phyloP scores from a whole-genome alignment of 2,329 filamentous ascomycete genomes.

The Clarireedia monteithiana region DNA sequence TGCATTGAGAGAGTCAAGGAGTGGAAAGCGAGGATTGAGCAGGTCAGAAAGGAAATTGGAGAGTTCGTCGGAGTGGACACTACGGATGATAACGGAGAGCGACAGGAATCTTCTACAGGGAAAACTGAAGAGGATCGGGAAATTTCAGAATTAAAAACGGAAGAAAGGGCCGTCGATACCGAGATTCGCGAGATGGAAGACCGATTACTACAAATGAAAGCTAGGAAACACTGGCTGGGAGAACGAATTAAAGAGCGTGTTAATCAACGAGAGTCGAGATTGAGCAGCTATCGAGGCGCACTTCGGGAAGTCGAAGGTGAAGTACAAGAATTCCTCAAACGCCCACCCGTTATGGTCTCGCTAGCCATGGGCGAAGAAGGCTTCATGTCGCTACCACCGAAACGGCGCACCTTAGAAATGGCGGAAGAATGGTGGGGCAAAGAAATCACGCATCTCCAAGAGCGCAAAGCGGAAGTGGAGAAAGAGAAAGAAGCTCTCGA shows the following conservation, averaged over 20 bases:
- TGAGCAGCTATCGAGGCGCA: slow-evolving; percentile 64
- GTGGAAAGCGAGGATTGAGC: slow-evolving; percentile 38
- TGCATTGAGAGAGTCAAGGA: slow-evolving; percentile 50
- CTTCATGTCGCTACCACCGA: slow-evolving; percentile 53
- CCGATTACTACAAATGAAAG: slow-evolving; percentile 52
- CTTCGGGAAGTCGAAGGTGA: slow-evolving; percentile 58
- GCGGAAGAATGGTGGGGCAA: slow-evolving; percentile 63
- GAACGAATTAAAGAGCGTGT: slow-evolving; percentile 53
- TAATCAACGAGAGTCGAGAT: slow-evolving; percentile 60
- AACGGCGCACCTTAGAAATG: slow-evolving; percentile 62
- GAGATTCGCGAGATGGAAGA: slow-evolving; percentile 62
- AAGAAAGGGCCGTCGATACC: slow-evolving; percentile 44
- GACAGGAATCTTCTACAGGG: slow-evolving; percentile 42
- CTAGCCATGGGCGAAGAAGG: slow-evolving; percentile 27
- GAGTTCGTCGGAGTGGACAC: neutral
- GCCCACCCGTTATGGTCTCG: slow-evolving; percentile 37
- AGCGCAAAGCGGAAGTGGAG: slow-evolving; percentile 47
- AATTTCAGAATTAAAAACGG: slow-evolving; percentile 50
- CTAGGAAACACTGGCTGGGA: slow-evolving; percentile 49
- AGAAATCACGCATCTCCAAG: slow-evolving; percentile 49
- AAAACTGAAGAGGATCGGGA: slow-evolving; percentile 47
- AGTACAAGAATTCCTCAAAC: slow-evolving; percentile 49
- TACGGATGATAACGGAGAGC: slow-evolving; percentile 41
- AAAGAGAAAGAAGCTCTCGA: slow-evolving; percentile 58
- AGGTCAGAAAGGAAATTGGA: slow-evolving; percentile 8